Evolutionary conservation across 805 yeast species (phyloP), one percentile per base, ranked within the genome.

Genomic region (Lachancea thermotolerans): DNA sequence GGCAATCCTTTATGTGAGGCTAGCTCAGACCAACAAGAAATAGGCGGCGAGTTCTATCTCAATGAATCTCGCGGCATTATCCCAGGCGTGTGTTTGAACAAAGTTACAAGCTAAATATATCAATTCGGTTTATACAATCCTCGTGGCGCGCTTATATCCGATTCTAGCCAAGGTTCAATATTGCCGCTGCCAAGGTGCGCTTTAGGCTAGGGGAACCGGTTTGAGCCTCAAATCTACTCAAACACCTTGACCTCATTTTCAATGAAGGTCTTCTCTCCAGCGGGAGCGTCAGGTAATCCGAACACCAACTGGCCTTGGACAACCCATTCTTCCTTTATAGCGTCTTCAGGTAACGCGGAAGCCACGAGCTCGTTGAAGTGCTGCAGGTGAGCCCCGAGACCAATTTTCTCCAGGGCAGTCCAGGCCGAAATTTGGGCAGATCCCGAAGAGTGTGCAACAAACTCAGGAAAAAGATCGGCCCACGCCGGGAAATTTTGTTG

Each of bases 381-480:
- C 62, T 75, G 81, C 52, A 75, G 65, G 53, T 72, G 74, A 49
- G 69, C 76, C 50, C 79, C 79, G 37, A 74, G 57, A 40, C 74
- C 74, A 46, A 70, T 57, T 29, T 64, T 65, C 41, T 68, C 64
- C 25, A 75, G 60, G 25, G 74, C 74, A 35, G 75, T 61, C 81
- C 81, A 75, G 15, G 72, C 57, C 51, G 64, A 57, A 49, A 75
- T 73, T 64, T 73, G 77, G 43, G 77, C 77, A 43, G 74, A 71
- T 62, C 76, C 76, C 47, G 66, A 64, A 37, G 75, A 59, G 50
- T 74, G 72, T 42, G 71, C 65, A 30, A 77, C 77, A 56, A 73
- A 75, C 44, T 61, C 60, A 50, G 75, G 77, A 71, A 75, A 73
- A 48, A 62, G 62, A 43, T 64, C 69, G 25, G 70, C 68, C 60